Base-by-base conservation (phyloP, 768 basidiomycete genomes). In the Porpolomopsis calyptriformis region DNA sequence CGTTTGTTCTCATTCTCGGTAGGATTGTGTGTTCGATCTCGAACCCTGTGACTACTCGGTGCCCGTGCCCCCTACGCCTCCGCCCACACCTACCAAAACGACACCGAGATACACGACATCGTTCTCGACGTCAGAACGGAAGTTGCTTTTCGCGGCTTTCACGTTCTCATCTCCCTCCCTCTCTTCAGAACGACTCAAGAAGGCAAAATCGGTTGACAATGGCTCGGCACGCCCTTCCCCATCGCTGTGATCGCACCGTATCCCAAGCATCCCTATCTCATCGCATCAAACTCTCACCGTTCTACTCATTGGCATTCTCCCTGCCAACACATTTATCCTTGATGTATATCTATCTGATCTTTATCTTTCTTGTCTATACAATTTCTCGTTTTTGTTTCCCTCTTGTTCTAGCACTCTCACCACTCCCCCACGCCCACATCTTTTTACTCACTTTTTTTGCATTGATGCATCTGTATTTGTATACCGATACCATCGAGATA, bases 121-220 rank as follows among this genome's bases (percentile, higher is more conserved):
- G n/a, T 78, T 85, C 52, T 77, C 80, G 14, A 85, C 85, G 3
- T 84, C 85, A 3, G 81, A 87, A 55, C 77, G 83, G 55, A 78
- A 79, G 56, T 72, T 69, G 49, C 79, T 80, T 49, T 85, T 83
- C 58, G 70, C 82, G 18, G 72, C 82, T 3, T 88, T 88, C 58
- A 87, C 85, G 2, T 88, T 88, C 65, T 73, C 78, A 12, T 80
- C 83, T 1, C 85, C 85, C 5, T 81, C 81, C 1, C 77, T 76
- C 8, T 68, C 76, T 1, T 71, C 73, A 43, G 64, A 74, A 47
- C 77, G 78, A 46, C 73, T 72, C 62, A 71, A 63, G 55, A 66
- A 71, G 57, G 60, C 63, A 18, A 66, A 61, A 26, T 63, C 64
- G 31, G 64, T 62, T 49, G 47, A 59, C 55, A 55, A 58, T 57